phyloP scores from a whole-genome alignment of 1,284 basidiomycete species.

The Rhodotorula sp. region DNA sequence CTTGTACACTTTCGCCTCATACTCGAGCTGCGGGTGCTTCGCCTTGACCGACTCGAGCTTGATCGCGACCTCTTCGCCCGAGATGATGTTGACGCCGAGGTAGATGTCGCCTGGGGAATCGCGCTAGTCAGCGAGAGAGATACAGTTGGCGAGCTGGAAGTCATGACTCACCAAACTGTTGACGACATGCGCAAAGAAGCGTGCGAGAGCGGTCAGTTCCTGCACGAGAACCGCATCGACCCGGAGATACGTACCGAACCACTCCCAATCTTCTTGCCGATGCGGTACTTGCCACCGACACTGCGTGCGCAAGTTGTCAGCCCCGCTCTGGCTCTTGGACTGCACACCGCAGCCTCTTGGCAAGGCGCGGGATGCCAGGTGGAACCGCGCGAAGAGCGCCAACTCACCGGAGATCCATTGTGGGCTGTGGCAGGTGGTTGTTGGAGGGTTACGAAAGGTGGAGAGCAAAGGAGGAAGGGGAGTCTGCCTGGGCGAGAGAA shows the following conservation, averaged over 20 bases:
- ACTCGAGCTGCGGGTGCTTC: conserved; percentile 99
- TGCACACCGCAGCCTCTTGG: too few relatives aligned
- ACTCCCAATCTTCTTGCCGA: conserved; percentile 99
- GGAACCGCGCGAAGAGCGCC: not conserved
- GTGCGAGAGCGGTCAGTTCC: not conserved
- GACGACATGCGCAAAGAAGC: not conserved
- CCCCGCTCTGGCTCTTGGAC: not conserved
- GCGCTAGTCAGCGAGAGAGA: not conserved
- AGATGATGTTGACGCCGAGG: conserved; percentile 99
- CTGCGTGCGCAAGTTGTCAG: not conserved
- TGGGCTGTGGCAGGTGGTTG: not conserved
- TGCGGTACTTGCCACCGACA: conserved; percentile 57
- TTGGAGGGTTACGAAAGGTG: not conserved
- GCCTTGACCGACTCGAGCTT: conserved; percentile 99
- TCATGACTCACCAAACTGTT: conserved; percentile 19
- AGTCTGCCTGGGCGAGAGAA: not conserved
- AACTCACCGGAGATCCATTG: conserved; percentile 35
- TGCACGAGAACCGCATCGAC: not conserved
- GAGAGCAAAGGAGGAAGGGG: not conserved
- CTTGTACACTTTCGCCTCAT: conserved; percentile 62
- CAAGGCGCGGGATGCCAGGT: not conserved
- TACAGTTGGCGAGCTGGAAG: too few relatives aligned
- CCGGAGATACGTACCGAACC: conserved; percentile 75
- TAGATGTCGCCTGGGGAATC: conserved; percentile 85
- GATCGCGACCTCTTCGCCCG: conserved; percentile 99